Percentiles rank a stretch among this genome's conserved stretches.
Conservation (phyloP, 1,284 basidiomycete genomes). For the Tylopilus sp. region DNA sequence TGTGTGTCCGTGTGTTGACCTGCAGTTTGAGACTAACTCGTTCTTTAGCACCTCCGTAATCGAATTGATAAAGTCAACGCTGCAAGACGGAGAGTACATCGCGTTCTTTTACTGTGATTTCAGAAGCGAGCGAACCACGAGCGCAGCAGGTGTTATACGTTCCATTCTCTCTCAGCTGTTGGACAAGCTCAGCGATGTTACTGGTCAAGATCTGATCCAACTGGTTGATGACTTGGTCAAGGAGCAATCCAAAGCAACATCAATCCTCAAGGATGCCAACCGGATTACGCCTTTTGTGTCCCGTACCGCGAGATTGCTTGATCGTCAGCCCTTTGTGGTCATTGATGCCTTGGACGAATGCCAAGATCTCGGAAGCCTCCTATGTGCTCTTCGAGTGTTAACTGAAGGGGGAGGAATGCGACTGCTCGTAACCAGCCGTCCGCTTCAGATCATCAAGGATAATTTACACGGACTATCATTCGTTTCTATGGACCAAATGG, state of each 20-base stretch:
- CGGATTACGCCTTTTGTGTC: not conserved
- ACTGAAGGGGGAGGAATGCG: not conserved
- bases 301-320: not conserved
- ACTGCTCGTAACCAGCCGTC: not conserved
- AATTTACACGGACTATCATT: not conserved
- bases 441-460: slow-evolving; percentile 1
- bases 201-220: not conserved
- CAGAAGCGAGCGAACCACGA: slow-evolving; percentile 1
- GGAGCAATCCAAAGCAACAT: not conserved
- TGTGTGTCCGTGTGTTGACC: not conserved
- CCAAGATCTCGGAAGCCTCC: not conserved
- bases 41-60: not conserved
- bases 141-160: not conserved
- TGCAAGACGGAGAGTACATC: not conserved
- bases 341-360: slow-evolving; percentile 6
- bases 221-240: not conserved
- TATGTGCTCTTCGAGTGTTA: not conserved
- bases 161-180: slow-evolving; percentile 21
- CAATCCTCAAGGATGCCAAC: not conserved
- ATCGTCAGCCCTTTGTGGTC: not conserved
- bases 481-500: not conserved
- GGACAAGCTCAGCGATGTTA: not conserved
- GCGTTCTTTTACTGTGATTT: slow-evolving; percentile 16
- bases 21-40: not conserved
- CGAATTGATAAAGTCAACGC: not conserved